Evolutionary conservation across 164 flowering plant species (phyloP).

Genomic region (Aristolochia fimbriata): DNA sequence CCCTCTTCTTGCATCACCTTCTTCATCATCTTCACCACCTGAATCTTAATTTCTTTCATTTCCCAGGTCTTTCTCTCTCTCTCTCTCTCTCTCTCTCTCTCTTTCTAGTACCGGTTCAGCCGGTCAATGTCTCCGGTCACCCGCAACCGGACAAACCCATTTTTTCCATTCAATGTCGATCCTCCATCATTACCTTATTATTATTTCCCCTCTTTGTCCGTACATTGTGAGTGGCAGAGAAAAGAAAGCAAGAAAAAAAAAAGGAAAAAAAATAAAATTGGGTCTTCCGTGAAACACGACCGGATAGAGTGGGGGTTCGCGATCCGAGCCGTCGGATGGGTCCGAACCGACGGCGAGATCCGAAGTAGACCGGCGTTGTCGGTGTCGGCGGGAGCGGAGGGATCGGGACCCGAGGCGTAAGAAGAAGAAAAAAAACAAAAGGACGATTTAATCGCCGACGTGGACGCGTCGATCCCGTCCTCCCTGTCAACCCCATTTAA

Average conservation of each 20-base stretch:
- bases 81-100: not conserved
- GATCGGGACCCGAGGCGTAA: slow-evolving; percentile 20
- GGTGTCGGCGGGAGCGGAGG: slow-evolving; percentile 44
- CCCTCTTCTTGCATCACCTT: not conserved
- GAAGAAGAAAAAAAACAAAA: no score
- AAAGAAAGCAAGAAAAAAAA: no score
- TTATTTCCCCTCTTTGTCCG: not conserved
- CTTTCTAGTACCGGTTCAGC: not conserved
- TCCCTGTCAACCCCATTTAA: slow-evolving; percentile 4
- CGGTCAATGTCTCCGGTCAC: slow-evolving; percentile 2
- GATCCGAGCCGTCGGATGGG: slow-evolving; percentile 16
- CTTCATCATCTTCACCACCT: slow-evolving; percentile 1
- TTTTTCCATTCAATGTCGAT: not conserved
- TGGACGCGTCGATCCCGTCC: slow-evolving; percentile 14
- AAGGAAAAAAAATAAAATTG: no score
- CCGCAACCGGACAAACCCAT: slow-evolving; percentile 2
- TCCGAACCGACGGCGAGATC: slow-evolving; percentile 11
- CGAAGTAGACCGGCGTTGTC: slow-evolving; percentile 19
- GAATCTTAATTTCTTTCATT: slow-evolving; percentile 6
- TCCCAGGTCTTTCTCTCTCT: not conserved
- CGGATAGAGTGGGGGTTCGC: slow-evolving; percentile 9
- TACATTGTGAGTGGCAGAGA: slow-evolving; percentile 1
- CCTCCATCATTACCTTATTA: slow-evolving; percentile 8
- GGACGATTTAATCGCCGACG: slow-evolving; percentile 11
- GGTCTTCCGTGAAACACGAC: slow-evolving; percentile 37